Base-by-base conservation (phyloP, 1,284 basidiomycete genomes). In the Ceratobasidium sp. region DNA sequence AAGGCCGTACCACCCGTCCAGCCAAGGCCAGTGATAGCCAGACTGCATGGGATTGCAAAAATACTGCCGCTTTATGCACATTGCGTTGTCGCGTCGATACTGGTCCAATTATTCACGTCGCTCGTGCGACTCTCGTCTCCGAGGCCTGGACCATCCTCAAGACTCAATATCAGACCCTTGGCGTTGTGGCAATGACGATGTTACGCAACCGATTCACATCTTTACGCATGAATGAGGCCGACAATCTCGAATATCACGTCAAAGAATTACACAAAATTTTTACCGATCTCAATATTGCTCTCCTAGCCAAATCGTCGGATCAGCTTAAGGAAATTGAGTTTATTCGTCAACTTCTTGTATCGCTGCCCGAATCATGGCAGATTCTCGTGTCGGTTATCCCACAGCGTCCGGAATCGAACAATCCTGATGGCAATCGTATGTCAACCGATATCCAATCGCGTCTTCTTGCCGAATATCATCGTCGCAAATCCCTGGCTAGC, bases 321-420 rank as follows among this genome's bases (percentile, higher is more conserved):
- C 16, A 30, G 0, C 30, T 74, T 1, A 62, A 44, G 10, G 60
- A 74, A 38, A 48, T 74, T 1, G 59, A 74, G 4, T 74, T 64
- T 23, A 41, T 74, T 10, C 71, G 48, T 23, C 71, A 74, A 41
- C 50, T 74, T 1, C 60, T 74, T 6, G 71, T 30, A 0, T 74
- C 71, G 0, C 20, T 74, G 27, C 71, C 71, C 1, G 46, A 64
- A 64, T 74, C 71, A 1, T 64, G 71, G 71, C 33, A 48, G 10
- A 48, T 35, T n/a, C 71, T 74, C 1, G 59, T 74, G 7, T 35
- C 60, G 23, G 59, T 74, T 3, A 46, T 74, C 10, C 7, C 60
- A 0, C 71, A 74, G 54, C 41, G 18, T 10, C 71, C 60, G 18
- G 33, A 27, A 12, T 0, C 59, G 2, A 10, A 0, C 20, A 48